Base-by-base conservation (phyloP, 352 stramenopile species). In the Phytopythium litorale region DNA sequence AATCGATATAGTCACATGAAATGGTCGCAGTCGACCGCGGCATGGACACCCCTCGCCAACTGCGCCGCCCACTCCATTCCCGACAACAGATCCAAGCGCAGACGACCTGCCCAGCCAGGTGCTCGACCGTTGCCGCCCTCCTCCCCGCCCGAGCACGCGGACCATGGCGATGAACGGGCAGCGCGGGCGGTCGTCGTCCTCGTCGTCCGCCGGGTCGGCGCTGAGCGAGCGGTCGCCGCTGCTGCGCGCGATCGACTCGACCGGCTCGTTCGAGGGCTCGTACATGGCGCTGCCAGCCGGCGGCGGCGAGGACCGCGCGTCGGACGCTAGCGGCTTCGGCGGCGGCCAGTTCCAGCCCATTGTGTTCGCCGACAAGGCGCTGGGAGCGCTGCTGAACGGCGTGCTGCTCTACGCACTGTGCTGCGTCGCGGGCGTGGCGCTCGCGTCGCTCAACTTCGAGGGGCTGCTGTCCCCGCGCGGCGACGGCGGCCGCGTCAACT, bases 391-490 rank as follows among this genome's bases (percentile, higher is more conserved):
- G 48, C 73, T 94, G 23, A 87, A 91, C 33, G 81, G 85, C 37
- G 80, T 92, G 50, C 64, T 92, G 52, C 69, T 92, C 40, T 92
- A 94, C 70, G 80, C 76, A 40, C 62, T 92, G 12, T 87, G 85
- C 71, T 92, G 83, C 58, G 76, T 94, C 42, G 52, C 83, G 23
- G 85, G 85, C 5, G 61, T 94, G 43, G 68, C 76, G 32, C 72
- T 94, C 19, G 78, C 91, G 61, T 84, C 78, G 57, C 76, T 94
- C 43, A 94, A 94, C 62, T 85, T 88, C 33, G 85, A 94, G 63
- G 78, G 76, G 49, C 67, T 91, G 23, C 56, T 94, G n/a, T 66
- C 66, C 11, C 40, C 40, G 0, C 7, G 28, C 52, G 19, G 32
- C 4, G 35, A n/a, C 37, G 76, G 75, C 57, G 49, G 71, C 32